Conservation (phyloP, 495 filamentous ascomycete genomes). For the Articulospora tetracladia region DNA sequence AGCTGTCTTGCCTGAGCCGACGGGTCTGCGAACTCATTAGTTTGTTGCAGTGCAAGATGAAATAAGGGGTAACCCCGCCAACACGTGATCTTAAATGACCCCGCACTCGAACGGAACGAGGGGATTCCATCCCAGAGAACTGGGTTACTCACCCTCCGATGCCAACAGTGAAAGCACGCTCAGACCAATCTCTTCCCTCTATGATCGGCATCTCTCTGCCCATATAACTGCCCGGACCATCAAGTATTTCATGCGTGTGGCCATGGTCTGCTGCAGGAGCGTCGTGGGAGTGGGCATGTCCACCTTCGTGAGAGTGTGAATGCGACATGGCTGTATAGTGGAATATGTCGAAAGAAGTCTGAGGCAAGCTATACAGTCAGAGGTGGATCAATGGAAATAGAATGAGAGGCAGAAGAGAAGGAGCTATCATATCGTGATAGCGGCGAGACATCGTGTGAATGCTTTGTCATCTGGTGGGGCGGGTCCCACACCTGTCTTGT, state of each 20-base stretch:
- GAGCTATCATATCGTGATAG: not conserved
- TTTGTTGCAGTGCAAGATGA: slow-evolving; percentile 18
- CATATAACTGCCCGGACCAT: slow-evolving; percentile 86
- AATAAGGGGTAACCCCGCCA: not conserved
- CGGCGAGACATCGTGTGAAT: not conserved
- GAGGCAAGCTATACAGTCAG: too few species aligned
- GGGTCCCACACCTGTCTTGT: too few species aligned
- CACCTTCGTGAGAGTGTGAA: slow-evolving; percentile 25
- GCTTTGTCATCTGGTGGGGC: not conserved
- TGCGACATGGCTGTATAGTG: slow-evolving; percentile 16
- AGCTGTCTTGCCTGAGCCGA: slow-evolving; percentile 96
- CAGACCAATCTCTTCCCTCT: slow-evolving; percentile 82
- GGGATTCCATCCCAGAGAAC: not conserved
- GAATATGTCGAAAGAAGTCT: too few species aligned
- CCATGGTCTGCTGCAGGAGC: slow-evolving; percentile 71
- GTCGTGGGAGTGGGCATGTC: slow-evolving; percentile 58
- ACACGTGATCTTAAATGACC: slow-evolving; percentile 11
- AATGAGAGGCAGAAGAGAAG: too few species aligned
- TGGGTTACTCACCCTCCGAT: slow-evolving; percentile 79
- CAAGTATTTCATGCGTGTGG: slow-evolving; percentile 92
- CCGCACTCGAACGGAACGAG: not conserved
- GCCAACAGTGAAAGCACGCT: slow-evolving; percentile 90
- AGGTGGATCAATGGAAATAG: too few species aligned
- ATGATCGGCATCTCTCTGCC: slow-evolving; percentile 92
- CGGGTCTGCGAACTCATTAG: slow-evolving; percentile 56